Evolutionary conservation across 768 basidiomycete species (phyloP).

Genomic region (Boletus barrowsii): DNA sequence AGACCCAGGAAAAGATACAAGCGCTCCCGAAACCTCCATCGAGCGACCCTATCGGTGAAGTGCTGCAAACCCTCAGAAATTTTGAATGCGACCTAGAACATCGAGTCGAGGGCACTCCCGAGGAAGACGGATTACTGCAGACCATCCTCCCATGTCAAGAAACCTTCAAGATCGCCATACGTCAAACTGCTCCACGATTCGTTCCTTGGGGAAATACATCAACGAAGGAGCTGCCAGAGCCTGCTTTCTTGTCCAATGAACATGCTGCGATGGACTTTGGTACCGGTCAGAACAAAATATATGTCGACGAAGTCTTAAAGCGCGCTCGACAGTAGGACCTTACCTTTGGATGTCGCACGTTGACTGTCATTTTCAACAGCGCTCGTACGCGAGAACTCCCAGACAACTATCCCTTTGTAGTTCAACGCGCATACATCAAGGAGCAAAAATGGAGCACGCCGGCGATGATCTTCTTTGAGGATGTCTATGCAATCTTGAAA

Average conservation of each 20-base stretch:
- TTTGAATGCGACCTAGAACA: slow-evolving; percentile 46
- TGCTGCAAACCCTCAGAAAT: slow-evolving; percentile 43
- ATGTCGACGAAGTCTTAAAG: slow-evolving; percentile 51
- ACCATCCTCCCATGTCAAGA: slow-evolving; percentile 48
- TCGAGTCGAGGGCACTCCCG: slow-evolving; percentile 53
- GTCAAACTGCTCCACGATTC: slow-evolving; percentile 56
- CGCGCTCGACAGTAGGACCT: slow-evolving; percentile 44
- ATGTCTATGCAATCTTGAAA: slow-evolving; percentile 36
- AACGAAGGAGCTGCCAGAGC: slow-evolving; percentile 1
- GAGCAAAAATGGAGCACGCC: slow-evolving; percentile 47
- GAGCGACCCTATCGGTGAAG: slow-evolving; percentile 53
- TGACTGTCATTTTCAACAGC: slow-evolving; percentile 33
- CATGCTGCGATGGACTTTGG: not conserved
- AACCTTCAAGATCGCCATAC: slow-evolving; percentile 46
- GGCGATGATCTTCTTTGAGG: slow-evolving; percentile 41
- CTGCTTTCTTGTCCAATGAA: slow-evolving; percentile 39
- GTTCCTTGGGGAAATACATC: slow-evolving; percentile 40
- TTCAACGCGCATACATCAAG: slow-evolving; percentile 50
- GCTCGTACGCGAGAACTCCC: slow-evolving; percentile 71
- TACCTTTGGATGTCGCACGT: too few species aligned
- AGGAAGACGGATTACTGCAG: slow-evolving; percentile 53
- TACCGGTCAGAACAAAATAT: slow-evolving; percentile 29
- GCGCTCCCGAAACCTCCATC: slow-evolving; percentile 53
- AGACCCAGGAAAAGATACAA: slow-evolving; percentile 33
- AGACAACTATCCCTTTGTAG: slow-evolving; percentile 61